Evolutionary conservation across 176 grass and related monocot species (phyloP), one percentile per base, ranked within the genome.

Genomic region (Ensete glaucum): DNA sequence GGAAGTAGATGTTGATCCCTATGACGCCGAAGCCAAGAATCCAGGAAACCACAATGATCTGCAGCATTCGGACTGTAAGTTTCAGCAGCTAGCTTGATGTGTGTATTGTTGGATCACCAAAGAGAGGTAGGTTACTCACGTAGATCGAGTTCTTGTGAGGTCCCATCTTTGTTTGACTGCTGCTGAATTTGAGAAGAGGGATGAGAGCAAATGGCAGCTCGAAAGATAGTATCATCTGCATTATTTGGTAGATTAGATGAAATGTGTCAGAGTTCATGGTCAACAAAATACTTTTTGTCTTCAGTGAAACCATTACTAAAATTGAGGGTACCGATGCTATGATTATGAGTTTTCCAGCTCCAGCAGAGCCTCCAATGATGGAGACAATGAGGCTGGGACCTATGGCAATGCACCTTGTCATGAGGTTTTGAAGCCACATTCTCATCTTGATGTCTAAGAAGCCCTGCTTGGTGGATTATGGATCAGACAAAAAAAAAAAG

Each of bases 171-270:
- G 78, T 92, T 1, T 13, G 72, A 63, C 89, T 88, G 79, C 89
- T 85, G 83, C 93, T 96, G 79, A 96, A 96, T 72, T 92, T 96
- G 54, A 96, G 93, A 70, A 96, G 93, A 72, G 93, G 93, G 50
- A 92, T 90, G 15, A 96, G 89, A 83, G 89, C 73, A 82, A 96
- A 96, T 57, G 93, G 93, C 9, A 96, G 81, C 79, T 96, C 89
- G 75, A 96, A 81, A 12, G 93, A 96, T 1, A 96, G 80, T 50
- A 96, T 92, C 93, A 96, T 92, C 93, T 96, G 81, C 56, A 81
- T 54, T 53, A 67, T 34, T 55, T 14, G 10, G n/a, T 26, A 20
- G 29, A 34, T 34, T 34, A 34, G 29, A 34, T 34, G 29, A 4
- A 34, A 34, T 34, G 29, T 34, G 22, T 23, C 29, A 43, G 34